Percentiles rank a stretch among this genome's conserved stretches.
Evolutionary conservation across 345 rosid species (phyloP).

Genomic region (Heritiera fomes): DNA sequence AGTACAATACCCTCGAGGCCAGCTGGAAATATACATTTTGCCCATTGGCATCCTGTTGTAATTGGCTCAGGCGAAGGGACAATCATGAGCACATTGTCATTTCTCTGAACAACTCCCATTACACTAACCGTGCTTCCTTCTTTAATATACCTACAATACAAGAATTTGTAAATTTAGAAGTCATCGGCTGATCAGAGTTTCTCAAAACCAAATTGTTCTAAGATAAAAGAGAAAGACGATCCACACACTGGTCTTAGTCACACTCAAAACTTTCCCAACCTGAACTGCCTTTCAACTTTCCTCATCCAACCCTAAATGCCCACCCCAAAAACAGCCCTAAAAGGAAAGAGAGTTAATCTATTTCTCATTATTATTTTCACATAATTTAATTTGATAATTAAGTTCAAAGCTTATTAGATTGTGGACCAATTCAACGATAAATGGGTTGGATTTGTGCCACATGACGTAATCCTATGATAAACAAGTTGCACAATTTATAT

Average conservation of each 20-base stretch:
- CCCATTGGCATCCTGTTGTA: conserved; percentile 91
- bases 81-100: conserved; percentile 96
- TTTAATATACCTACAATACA: conserved; percentile 69
- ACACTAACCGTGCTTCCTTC: conserved; percentile 98
- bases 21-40: conserved; percentile 74
- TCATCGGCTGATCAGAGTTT: neutral
- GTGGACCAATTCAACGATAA: no score
- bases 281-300: neutral
- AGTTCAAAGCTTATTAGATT: no score
- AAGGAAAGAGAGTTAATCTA: neutral
- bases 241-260: neutral
- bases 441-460: no score
- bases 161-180: neutral
- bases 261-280: neutral
- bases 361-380: no score
- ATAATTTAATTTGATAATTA: no score
- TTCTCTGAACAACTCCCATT: conserved; percentile 92
- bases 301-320: neutral
- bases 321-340: neutral
- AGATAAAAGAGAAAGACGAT: neutral
- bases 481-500: no score
- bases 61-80: conserved; percentile 80
- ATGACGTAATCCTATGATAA: no score
- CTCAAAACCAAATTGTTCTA: neutral
- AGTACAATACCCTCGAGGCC: conserved; percentile 87